Base-by-base conservation (phyloP, 257 asterid species). In the Rhazya stricta region DNA sequence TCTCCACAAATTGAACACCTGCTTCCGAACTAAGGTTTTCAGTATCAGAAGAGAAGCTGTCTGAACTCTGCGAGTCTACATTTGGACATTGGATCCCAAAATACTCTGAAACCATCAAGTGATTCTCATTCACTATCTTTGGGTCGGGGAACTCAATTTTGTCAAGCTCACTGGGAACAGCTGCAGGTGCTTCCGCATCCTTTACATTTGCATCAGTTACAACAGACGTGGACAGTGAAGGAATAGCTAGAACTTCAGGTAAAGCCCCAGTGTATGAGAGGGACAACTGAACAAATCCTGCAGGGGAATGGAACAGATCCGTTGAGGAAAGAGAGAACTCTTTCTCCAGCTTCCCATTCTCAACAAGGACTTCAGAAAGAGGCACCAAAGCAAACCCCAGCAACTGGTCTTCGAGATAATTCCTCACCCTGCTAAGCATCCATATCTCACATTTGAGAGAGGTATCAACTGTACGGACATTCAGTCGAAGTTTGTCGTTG, bases 281-380 rank as follows among this genome's bases (percentile, higher is more conserved):
- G 0, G 99, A 90, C 68, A 95, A 56, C 81, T 89, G 92, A 15
- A 92, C 99, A 75, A 87, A 95, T 30, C 99, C 99, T 2, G 99
- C 98, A 3, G 99, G 99, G 7, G 99, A 92, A 89, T 95, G 96
- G 91, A 95, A 95, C 9, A 95, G 91, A 85, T 95, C 99, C 3
- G 97, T 91, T 0, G 99, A 90, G 34, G 97, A 90, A 32, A 95
- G 97, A 46, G 99, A 85, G 51, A 91, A 92, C 85, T 95, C 99
- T 81, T 86, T 89, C 66, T 88, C 96, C 77, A 95, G 56, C 86
- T 95, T 95, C 36, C 97, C 96, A 39, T 81, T 73, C 43, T 83
- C 81, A 69, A 86, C 72, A 63, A 92, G 74, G 76, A 95, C 80
- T 74, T 95, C 97, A 69, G 98, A 91, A 1, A 95, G 46, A 15